phyloP scores from a whole-genome alignment of 208 protist genomes.

The Strigomonas oncopelti region DNA sequence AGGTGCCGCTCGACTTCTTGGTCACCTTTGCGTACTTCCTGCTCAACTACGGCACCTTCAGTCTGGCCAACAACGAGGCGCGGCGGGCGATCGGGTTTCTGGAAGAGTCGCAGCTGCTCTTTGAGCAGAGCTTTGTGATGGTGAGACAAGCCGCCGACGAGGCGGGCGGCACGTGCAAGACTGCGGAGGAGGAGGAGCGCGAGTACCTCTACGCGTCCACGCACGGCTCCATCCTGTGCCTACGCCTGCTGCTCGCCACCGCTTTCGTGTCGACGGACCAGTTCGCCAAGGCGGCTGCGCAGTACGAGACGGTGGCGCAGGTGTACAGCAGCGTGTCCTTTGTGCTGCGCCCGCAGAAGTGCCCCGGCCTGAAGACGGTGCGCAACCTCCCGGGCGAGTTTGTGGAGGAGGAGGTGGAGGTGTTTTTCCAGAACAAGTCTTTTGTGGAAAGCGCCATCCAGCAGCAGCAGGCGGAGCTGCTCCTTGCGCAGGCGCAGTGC shows the following conservation, averaged over 20 bases:
- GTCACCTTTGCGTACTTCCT: not conserved
- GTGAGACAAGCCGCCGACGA: too few species aligned
- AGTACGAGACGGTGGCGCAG: too few species aligned
- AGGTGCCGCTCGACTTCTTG: not conserved
- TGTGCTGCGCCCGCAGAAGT: too few species aligned
- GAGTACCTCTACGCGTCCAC: not conserved
- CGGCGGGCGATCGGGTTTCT: not conserved
- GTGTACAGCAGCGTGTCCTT: too few species aligned
- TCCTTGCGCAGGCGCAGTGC: not conserved
- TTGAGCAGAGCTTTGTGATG: not conserved
- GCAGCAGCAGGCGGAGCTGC: not conserved
- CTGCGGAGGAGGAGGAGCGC: not conserved
- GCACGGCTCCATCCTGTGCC: not conserved
- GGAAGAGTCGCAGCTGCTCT: not conserved
- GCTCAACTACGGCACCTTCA: constrained; percentile 4
- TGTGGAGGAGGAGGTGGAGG: not conserved
- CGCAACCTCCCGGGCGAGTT: not conserved
- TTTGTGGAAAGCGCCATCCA: not conserved
- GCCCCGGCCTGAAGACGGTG: not conserved
- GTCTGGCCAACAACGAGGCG: not conserved
- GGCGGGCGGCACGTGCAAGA: too few species aligned
- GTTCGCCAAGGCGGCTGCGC: not conserved
- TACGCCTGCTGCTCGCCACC: not conserved
- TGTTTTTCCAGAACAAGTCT: not conserved
- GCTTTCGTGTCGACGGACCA: not conserved